Evolutionary conservation across 805 yeast genomes (phyloP).

Genomic region (Teunomyces funiuensis): DNA sequence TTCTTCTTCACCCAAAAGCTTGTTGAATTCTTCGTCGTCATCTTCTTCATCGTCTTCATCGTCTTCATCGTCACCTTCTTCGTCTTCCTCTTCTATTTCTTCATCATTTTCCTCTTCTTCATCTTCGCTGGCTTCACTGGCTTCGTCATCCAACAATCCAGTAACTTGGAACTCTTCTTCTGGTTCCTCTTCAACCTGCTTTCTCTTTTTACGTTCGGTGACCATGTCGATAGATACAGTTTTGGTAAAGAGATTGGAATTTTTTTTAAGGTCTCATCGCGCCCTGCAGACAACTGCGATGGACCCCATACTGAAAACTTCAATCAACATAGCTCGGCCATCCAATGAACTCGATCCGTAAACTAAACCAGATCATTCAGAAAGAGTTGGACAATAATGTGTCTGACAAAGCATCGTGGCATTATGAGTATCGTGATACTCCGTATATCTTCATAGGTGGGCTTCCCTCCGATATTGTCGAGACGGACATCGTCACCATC

Average conservation of each 20-base stretch:
- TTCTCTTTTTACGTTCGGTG: slow-evolving; percentile 14
- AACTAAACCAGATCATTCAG: slow-evolving; percentile 59
- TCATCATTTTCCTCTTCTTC: slow-evolving; percentile 14
- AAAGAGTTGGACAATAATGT: slow-evolving; percentile 64
- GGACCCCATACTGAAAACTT: slow-evolving; percentile 4
- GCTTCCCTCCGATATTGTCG: slow-evolving; percentile 61
- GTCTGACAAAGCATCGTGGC: slow-evolving; percentile 79
- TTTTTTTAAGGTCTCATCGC: slow-evolving; percentile 6
- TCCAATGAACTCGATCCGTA: slow-evolving; percentile 38
- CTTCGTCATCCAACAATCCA: slow-evolving; percentile 45
- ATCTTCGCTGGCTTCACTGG: slow-evolving; percentile 32
- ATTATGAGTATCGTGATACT: slow-evolving; percentile 73
- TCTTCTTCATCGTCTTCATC: slow-evolving; percentile 32
- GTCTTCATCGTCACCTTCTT: slow-evolving; percentile 17
- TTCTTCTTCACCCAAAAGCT: slow-evolving; percentile 57
- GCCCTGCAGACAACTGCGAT: slow-evolving; percentile 2
- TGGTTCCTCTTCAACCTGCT: slow-evolving; percentile 22
- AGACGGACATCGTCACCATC: slow-evolving; percentile 71
- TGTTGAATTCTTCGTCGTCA: slow-evolving; percentile 65
- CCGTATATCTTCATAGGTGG: slow-evolving; percentile 79
- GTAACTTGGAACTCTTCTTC: slow-evolving; percentile 34
- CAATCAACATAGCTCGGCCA: not conserved
- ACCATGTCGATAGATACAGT: slow-evolving; percentile 2
- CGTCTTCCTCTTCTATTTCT: slow-evolving; percentile 14
- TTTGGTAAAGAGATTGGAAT: slow-evolving; percentile 3